Percentiles rank a stretch among this genome's conserved stretches.
Evolutionary conservation across 2,329 filamentous ascomycete genomes (phyloP).

Genomic region (Ramularia collo-cygni): DNA sequence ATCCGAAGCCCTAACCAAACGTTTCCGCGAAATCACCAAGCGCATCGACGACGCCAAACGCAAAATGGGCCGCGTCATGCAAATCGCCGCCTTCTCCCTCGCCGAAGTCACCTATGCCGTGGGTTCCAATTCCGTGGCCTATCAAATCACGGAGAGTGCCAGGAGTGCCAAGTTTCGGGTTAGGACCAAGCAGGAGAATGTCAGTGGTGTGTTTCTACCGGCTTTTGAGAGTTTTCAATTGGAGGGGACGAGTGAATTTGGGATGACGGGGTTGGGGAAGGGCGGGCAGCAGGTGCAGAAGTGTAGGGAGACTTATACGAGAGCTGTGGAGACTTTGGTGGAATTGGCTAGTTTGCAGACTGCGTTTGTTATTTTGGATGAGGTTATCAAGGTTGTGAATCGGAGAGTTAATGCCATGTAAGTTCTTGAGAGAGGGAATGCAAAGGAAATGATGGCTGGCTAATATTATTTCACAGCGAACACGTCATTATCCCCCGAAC

Average conservation of each 20-base stretch:
- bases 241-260: slow-evolving; percentile 88
- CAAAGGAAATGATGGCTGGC: too few species aligned
- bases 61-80: slow-evolving; percentile 99
- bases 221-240: slow-evolving; percentile 86
- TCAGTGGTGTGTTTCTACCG: slow-evolving; percentile 90
- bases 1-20: slow-evolving; percentile 95
- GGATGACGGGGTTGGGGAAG: slow-evolving; percentile 89
- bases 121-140: slow-evolving; percentile 79
- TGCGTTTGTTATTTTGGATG: slow-evolving; percentile 94
- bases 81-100: slow-evolving; percentile 94
- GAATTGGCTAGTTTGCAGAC: slow-evolving; percentile 95
- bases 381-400: slow-evolving; percentile 99
- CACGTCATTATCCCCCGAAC: slow-evolving; percentile 96
- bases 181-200: slow-evolving; percentile 94
- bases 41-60: slow-evolving; percentile 98
- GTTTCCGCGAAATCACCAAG: slow-evolving; percentile 74
- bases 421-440: slow-evolving; percentile 27
- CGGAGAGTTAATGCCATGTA: slow-evolving; percentile 95
- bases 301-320: slow-evolving; percentile 90
- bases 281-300: slow-evolving; percentile 95
- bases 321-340: slow-evolving; percentile 91
- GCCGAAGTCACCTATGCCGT: slow-evolving; percentile 97
- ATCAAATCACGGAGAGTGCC: slow-evolving; percentile 94
- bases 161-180: slow-evolving; percentile 89
- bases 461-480: slow-evolving; percentile 49